Conservation (phyloP, 1,139 yeast genomes). For the Diutina catenulata region DNA sequence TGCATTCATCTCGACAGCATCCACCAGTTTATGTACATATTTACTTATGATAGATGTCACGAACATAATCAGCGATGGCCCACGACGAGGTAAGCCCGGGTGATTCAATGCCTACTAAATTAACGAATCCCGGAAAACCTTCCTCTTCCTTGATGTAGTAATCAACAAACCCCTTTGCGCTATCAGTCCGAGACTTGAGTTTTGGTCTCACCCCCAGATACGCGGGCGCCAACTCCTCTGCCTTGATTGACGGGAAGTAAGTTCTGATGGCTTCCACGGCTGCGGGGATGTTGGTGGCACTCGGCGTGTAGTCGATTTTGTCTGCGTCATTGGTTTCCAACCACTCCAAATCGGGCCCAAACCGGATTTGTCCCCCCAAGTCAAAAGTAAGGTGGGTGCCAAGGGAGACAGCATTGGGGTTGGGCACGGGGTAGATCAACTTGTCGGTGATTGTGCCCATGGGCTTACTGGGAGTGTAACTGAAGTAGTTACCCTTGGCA, state of each 20-base stretch:
- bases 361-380: slow-evolving; percentile 65
- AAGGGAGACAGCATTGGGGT: slow-evolving; percentile 56
- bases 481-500: slow-evolving; percentile 79
- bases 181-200: slow-evolving; percentile 33
- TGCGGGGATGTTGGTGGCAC: slow-evolving; percentile 30
- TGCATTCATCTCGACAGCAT: no score
- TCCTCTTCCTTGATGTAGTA: slow-evolving; percentile 53
- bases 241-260: slow-evolving; percentile 51
- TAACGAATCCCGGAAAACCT: slow-evolving; percentile 70
- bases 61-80: slow-evolving; percentile 73
- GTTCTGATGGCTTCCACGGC: slow-evolving; percentile 49
- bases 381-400: slow-evolving; percentile 86
- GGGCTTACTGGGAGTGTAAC: slow-evolving; percentile 36
- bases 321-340: slow-evolving; percentile 27
- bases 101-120: slow-evolving; percentile 74
- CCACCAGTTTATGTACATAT: not conserved
- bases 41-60: slow-evolving; percentile 20
- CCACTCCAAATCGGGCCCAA: slow-evolving; percentile 91
- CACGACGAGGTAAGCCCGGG: slow-evolving; percentile 79
- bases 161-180: slow-evolving; percentile 43
- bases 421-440: slow-evolving; percentile 71
- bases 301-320: slow-evolving; percentile 37
- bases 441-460: slow-evolving; percentile 21
- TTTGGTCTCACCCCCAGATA: slow-evolving; percentile 84
- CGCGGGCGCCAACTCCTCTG: slow-evolving; percentile 45